phyloP scores from a whole-genome alignment of 1,284 basidiomycete species.

The Trichosporon ovoides region DNA sequence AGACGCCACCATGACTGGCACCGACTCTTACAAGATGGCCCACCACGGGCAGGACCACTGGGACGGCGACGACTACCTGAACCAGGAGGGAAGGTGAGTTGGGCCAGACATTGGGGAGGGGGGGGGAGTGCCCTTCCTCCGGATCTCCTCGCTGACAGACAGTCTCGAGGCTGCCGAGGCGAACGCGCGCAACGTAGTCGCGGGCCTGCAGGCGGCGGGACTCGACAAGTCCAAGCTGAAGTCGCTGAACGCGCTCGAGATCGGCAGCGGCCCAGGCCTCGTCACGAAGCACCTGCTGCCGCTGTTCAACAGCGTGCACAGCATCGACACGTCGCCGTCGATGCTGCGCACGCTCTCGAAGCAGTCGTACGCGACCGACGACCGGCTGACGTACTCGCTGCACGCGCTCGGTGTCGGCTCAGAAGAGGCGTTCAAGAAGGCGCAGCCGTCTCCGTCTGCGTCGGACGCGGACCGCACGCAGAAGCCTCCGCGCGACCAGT shows the following conservation, averaged over 20 bases:
- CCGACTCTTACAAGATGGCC: background rate
- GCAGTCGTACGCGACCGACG: slow-evolving; percentile 8
- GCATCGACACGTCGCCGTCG: slow-evolving; percentile 31
- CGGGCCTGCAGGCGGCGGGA: slow-evolving; percentile 21
- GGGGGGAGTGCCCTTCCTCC: background rate
- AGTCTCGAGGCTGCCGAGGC: slow-evolving; percentile 28
- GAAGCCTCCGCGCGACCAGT: slow-evolving; percentile 20
- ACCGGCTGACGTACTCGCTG: slow-evolving; percentile 16
- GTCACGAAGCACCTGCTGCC: slow-evolving; percentile 30
- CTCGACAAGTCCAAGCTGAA: slow-evolving; percentile 12
- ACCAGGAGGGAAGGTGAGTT: slow-evolving; percentile 30
- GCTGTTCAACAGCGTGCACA: slow-evolving; percentile 29
- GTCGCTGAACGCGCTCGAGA: slow-evolving; percentile 27
- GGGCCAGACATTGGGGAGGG: background rate
- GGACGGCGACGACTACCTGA: slow-evolving; percentile 34
- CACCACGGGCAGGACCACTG: slow-evolving; percentile 26
- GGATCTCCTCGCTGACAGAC: background rate
- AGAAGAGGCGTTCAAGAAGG: slow-evolving; percentile 10
- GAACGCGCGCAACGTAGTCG: slow-evolving; percentile 21
- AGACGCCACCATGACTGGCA: slow-evolving; percentile 12
- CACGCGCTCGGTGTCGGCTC: slow-evolving; percentile 24
- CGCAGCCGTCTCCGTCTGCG: slow-evolving; percentile 22
- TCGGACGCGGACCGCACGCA: slow-evolving; percentile 18
- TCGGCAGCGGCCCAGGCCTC: slow-evolving; percentile 36
- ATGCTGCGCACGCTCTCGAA: slow-evolving; percentile 31